Conservation (phyloP, 2,329 filamentous ascomycete genomes). For the Coniochaeta sp. region DNA sequence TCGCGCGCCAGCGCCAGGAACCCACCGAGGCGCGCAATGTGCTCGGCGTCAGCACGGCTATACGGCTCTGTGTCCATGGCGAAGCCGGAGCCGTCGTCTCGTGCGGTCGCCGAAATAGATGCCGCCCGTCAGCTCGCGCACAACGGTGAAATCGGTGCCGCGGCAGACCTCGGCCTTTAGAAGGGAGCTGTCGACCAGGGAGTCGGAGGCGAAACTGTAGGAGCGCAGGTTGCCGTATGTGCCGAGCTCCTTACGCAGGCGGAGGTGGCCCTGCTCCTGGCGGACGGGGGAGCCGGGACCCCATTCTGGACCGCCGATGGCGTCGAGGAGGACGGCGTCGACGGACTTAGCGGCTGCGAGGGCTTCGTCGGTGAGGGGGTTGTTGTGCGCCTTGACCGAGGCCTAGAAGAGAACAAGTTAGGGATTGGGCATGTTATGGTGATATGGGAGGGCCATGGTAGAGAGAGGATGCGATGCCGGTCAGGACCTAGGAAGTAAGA, state of each 20-base stretch:
- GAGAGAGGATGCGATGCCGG: conserved; percentile 7
- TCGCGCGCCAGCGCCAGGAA: conserved; percentile 70
- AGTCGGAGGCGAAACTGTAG: conserved; percentile 89
- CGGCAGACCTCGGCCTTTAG: conserved; percentile 80
- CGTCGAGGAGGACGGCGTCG: conserved; percentile 84
- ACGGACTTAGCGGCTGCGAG: conserved; percentile 76
- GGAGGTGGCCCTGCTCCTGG: conserved; percentile 86
- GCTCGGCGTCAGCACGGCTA: conserved; percentile 76
- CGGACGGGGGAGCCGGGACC: conserved; percentile 73
- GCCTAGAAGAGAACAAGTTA: conserved; percentile 42
- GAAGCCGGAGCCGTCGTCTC: conserved; percentile 60
- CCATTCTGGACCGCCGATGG: conserved; percentile 96
- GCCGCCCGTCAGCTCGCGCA: conserved; percentile 85
- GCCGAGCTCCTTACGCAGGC: conserved; percentile 84
- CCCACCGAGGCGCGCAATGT: conserved; percentile 74
- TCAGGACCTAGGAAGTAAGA: background rate
- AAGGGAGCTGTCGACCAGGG: conserved; percentile 75
- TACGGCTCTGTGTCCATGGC: conserved; percentile 87
- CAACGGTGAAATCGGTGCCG: conserved; percentile 85
- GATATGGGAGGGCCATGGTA: background rate
- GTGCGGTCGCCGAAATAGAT: conserved; percentile 92
- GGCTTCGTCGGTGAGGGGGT: conserved; percentile 73
- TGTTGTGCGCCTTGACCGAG: conserved; percentile 78
- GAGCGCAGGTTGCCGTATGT: conserved; percentile 94
- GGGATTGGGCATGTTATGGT: background rate